Evolutionary conservation across 2,329 filamentous ascomycete species (phyloP).

Genomic region (Ophiostoma triangulosporum): DNA sequence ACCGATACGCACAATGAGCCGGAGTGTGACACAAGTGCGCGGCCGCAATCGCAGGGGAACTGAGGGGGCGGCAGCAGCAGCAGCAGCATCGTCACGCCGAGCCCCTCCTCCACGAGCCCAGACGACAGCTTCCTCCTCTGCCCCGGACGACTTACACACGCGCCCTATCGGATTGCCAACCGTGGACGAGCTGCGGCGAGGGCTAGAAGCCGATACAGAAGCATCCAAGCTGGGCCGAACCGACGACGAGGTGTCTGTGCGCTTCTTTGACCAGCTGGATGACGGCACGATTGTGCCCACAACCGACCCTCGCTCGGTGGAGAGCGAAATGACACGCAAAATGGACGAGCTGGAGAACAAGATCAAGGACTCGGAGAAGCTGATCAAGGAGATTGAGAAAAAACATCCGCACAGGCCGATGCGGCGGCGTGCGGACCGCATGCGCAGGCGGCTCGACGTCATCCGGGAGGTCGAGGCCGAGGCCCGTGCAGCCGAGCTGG

Average conservation of each 20-base stretch:
- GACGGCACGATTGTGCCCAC: conserved; percentile 26
- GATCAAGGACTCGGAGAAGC: conserved; percentile 16
- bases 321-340: conserved; percentile 23
- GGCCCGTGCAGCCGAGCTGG: conserved; percentile 10
- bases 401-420: neutral
- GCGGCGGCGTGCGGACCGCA: conserved; percentile 6
- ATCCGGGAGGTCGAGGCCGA: conserved; percentile 1
- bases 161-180: neutral
- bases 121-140: neutral
- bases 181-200: neutral
- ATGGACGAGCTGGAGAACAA: conserved; percentile 24
- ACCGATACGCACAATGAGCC: neutral
- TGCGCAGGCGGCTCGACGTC: conserved; percentile 11
- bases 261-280: conserved; percentile 35
- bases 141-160: neutral
- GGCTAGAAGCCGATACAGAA: neutral
- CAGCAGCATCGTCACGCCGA: neutral
- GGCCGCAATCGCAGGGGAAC: neutral
- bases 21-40: neutral
- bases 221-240: neutral
- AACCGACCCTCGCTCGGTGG: conserved; percentile 26
- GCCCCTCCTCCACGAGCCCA: neutral
- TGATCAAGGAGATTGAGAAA: conserved; percentile 18
- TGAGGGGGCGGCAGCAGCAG: too few relatives aligned
- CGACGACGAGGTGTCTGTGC: conserved; percentile 19